These are phyloP conservation scores for Jackrogersella minutella DNA, from an alignment of 495 filamentous ascomycete genomes.

Conservation along the genomic window DNA sequence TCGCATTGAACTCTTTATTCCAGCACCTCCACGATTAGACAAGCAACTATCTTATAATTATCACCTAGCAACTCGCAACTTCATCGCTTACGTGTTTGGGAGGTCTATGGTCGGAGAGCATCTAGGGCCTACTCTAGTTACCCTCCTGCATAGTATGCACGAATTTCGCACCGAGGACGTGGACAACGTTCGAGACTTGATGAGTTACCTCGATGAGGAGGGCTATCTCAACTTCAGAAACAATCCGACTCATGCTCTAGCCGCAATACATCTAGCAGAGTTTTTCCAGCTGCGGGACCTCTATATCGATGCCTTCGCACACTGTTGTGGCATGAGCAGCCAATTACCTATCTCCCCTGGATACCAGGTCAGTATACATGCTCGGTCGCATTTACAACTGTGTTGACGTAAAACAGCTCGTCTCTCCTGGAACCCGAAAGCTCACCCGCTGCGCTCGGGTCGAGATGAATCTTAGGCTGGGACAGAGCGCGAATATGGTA, in stretches of 20 bases:
- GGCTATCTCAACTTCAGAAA: constrained; percentile 69
- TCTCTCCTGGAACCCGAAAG: constrained; percentile 62
- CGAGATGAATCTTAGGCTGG: constrained; percentile 69
- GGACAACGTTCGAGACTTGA: constrained; percentile 61
- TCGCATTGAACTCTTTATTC: constrained; percentile 67
- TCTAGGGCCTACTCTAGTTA: constrained; percentile 64
- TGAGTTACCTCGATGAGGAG: constrained; percentile 64
- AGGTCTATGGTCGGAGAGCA: constrained; percentile 67
- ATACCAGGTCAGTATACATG: constrained; percentile 58
- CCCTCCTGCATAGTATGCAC: constrained; percentile 65
- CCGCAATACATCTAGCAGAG: constrained; percentile 68
- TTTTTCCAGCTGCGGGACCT: constrained; percentile 60
- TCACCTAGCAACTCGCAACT: constrained; percentile 71
- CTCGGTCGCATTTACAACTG: not conserved
- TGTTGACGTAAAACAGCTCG: constrained; percentile 49
- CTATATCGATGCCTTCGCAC: constrained; percentile 70
- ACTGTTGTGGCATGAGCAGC: constrained; percentile 73
- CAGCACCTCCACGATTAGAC: constrained; percentile 59
- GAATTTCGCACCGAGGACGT: constrained; percentile 57
- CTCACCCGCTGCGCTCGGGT: constrained; percentile 66
- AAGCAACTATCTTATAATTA: constrained; percentile 61
- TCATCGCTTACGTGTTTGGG: constrained; percentile 70
- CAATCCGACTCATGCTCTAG: constrained; percentile 66
- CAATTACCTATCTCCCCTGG: constrained; percentile 58
- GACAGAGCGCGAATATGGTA: constrained; percentile 56